Conservation (phyloP, 257 asterid genomes). For the Scutellaria barbata region DNA sequence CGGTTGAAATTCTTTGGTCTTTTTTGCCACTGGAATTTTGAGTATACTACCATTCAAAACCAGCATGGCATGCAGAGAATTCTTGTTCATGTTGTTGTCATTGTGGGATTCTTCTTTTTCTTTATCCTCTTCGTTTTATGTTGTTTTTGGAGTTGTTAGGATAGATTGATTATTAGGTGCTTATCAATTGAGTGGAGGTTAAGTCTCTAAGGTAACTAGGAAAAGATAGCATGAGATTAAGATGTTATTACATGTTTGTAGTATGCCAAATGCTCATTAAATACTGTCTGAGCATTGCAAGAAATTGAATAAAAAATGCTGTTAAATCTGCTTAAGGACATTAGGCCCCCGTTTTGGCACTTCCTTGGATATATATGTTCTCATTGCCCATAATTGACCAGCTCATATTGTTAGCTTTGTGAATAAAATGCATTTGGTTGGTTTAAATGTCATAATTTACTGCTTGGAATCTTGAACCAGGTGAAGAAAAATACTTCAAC, state of each 20-base stretch:
- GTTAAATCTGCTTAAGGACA: not conserved
- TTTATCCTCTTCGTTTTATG: not conserved
- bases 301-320: not conserved
- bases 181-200: not conserved
- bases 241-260: not conserved
- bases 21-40: not conserved
- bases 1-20: not conserved
- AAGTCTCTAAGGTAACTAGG: no score
- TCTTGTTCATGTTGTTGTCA: not conserved
- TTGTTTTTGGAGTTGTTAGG: not conserved
- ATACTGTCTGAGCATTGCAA: slow-evolving; percentile 1
- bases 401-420: not conserved
- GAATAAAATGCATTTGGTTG: slow-evolving; percentile 25
- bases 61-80: not conserved
- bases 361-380: slow-evolving; percentile 4
- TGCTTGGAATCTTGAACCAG: slow-evolving; percentile 48
- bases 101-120: slow-evolving; percentile 10
- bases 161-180: slow-evolving; percentile 14
- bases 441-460: slow-evolving; percentile 3
- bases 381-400: not conserved
- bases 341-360: not conserved
- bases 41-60: not conserved
- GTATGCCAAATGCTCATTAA: not conserved
- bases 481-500: slow-evolving; percentile 49
- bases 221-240: not conserved